phyloP scores from a whole-genome alignment of 179 eudicot species.

The Amaranthus tricolor region DNA sequence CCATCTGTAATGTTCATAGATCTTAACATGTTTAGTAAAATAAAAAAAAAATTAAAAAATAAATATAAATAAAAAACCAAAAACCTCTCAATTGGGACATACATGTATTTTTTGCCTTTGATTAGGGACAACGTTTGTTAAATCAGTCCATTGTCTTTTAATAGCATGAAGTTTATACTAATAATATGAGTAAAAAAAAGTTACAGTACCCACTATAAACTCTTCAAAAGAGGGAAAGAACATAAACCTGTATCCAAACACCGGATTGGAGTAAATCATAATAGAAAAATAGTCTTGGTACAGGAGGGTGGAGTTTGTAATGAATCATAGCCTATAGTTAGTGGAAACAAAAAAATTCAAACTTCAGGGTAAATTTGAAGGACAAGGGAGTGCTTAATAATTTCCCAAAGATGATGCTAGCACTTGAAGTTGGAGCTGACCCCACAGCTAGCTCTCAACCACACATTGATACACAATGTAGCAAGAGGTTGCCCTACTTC shows the following conservation, averaged over 20 bases:
- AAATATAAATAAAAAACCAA: no score
- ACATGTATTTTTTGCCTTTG: no score
- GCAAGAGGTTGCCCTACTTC: slow-evolving; percentile 7
- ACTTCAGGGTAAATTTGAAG: no score
- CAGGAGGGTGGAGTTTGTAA: background rate
- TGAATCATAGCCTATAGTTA: background rate
- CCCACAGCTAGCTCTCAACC: slow-evolving; percentile 4
- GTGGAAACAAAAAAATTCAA: background rate
- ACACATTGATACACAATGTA: background rate
- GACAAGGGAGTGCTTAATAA: no score
- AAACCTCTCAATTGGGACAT: no score
- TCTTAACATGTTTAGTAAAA: no score
- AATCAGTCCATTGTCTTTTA: background rate
- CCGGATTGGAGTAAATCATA: no score
- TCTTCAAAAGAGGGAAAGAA: background rate
- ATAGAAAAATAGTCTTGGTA: background rate
- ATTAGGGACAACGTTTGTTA: background rate
- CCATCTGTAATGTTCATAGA: no score
- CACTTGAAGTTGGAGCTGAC: background rate
- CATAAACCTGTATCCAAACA: background rate
- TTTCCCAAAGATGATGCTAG: no score
- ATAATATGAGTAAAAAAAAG: no score
- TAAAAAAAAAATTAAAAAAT: no score
- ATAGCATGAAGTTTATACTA: no score
- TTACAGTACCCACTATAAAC: background rate